A percentile compares a stretch with the other conserved stretches of the same genome.
phyloP scores from a whole-genome alignment of 306 rosid genomes.

The Mucuna pruriens region DNA sequence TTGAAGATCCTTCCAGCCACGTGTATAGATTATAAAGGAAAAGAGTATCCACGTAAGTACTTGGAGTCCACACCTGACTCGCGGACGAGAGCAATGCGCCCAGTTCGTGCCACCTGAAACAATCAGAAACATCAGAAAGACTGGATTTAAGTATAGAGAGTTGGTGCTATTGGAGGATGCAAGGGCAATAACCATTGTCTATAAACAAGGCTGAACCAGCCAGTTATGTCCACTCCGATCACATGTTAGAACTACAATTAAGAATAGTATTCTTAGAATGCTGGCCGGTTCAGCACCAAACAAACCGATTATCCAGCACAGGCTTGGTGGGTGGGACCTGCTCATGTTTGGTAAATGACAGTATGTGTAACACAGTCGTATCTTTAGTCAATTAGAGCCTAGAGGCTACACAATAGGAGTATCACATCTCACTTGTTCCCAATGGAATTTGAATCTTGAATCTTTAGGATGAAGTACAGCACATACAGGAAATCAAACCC shows the following conservation, averaged over 20 bases:
- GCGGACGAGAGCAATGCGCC: slow-evolving; percentile 74
- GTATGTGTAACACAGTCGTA: background rate
- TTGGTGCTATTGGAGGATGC: background rate
- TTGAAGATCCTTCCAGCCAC: background rate
- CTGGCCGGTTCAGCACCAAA: background rate
- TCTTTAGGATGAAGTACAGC: background rate
- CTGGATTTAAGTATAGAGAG: background rate
- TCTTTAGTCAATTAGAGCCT: background rate
- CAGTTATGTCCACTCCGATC: background rate
- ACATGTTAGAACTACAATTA: background rate
- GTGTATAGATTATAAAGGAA: slow-evolving; percentile 52
- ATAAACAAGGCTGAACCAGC: background rate
- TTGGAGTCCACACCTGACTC: slow-evolving; percentile 85
- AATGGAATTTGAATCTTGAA: background rate
- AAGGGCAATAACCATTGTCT: background rate
- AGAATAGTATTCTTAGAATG: no score
- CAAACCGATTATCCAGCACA: background rate
- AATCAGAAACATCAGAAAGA: background rate
- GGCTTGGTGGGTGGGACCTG: background rate
- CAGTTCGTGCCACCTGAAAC: slow-evolving; percentile 86
- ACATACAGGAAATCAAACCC: background rate
- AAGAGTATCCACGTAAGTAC: slow-evolving; percentile 79
- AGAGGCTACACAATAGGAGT: background rate
- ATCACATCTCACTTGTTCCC: background rate
- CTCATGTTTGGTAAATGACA: background rate